Evolutionary conservation across 1,284 basidiomycete species (phyloP).

Genomic region (Apiotrichum veenhuisii): DNA sequence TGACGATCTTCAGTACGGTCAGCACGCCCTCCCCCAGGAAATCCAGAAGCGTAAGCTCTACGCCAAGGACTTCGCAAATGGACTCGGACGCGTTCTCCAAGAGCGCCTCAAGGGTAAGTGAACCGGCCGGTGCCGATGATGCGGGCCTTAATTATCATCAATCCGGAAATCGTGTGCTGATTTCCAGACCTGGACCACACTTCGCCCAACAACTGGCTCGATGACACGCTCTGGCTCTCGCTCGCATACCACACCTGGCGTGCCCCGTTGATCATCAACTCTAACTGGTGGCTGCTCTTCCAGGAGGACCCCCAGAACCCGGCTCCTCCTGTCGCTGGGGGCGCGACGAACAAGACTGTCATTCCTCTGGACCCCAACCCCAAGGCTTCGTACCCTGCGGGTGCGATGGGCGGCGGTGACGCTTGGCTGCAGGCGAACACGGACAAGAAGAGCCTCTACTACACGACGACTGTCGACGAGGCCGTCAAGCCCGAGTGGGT

Average conservation of each 20-base stretch:
- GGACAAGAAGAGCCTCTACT: conserved; percentile 34
- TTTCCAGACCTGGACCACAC: conserved; percentile 70
- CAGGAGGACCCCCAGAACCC: conserved; percentile 54
- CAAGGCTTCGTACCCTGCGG: conserved; percentile 15
- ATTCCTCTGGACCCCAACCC: conserved; percentile 29
- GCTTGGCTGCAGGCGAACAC: conserved; percentile 54
- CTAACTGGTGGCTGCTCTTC: conserved; percentile 97
- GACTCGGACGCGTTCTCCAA: conserved; percentile 70
- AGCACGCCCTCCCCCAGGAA: conserved; percentile 58
- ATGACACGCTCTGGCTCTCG: conserved; percentile 90
- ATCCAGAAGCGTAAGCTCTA: conserved; percentile 61
- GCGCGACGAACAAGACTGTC: conserved; percentile 11
- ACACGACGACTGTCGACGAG: conserved; percentile 40
- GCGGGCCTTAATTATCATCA: conserved; percentile 1
- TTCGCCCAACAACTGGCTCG: conserved; percentile 90
- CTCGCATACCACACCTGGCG: conserved; percentile 89
- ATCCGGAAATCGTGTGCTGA: not conserved
- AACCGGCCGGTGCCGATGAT: not conserved
- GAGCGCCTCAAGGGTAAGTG: conserved; percentile 69
- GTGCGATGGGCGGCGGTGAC: conserved; percentile 38
- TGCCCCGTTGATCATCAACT: conserved; percentile 80
- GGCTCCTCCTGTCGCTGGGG: conserved; percentile 26
- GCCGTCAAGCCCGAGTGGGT: conserved; percentile 53
- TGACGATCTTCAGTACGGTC: conserved; percentile 50
- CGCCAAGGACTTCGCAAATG: conserved; percentile 68